Base-by-base conservation (phyloP, 2,329 filamentous ascomycete genomes). In the Ceratocystis cacaofunesta region DNA sequence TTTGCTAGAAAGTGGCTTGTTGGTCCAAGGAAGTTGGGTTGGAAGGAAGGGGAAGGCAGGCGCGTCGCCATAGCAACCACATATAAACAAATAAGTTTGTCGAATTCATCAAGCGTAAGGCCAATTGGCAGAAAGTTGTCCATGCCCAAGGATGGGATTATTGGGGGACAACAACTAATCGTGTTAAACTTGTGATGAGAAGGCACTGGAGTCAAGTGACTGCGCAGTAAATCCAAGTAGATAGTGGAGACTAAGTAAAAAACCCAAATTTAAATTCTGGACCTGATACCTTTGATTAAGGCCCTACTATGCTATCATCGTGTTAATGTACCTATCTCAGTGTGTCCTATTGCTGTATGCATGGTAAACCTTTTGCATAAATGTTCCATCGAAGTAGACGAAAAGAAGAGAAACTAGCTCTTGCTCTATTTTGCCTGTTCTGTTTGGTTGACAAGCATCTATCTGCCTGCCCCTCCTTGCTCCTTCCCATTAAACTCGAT, bases 21-120 rank as follows among this genome's bases (percentile, higher is more conserved):
- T 19, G 19, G 17, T 48, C 2, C 32, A 41, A 41, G 36, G 36
- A 41, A 41, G 58, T 25, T 41, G 19, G 43, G 19, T 19, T 41
- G 36, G 41, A 28, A 61, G 60, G 32, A 36, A 61, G 25, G 25
- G 3, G 61, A 30, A 30, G 43, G 41, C 61, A 50, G 12, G 43
- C 61, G 61, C 61, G 61, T 62, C 41, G 61, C 46, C 43, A 32
- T 62, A 43, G 61, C 43, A 62, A 50, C 43, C 17, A 17, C 61
- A 43, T 12, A 43, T 44, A 62, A 62, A 50, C 46, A 62, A 48
- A 19, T 25, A 57, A 57, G 22, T 28, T 30, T 25, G 52, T 57
- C 15, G 12, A 32, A 12, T 30, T 17, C 22, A 50, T 10, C 15
- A 57, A 30, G 50, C 50, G 25, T 22, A 57, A 57, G 15, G 52